These are phyloP conservation scores for Prillingera fragicola DNA, from an alignment of 1,284 basidiomycete genomes.

Conservation along the genomic window DNA sequence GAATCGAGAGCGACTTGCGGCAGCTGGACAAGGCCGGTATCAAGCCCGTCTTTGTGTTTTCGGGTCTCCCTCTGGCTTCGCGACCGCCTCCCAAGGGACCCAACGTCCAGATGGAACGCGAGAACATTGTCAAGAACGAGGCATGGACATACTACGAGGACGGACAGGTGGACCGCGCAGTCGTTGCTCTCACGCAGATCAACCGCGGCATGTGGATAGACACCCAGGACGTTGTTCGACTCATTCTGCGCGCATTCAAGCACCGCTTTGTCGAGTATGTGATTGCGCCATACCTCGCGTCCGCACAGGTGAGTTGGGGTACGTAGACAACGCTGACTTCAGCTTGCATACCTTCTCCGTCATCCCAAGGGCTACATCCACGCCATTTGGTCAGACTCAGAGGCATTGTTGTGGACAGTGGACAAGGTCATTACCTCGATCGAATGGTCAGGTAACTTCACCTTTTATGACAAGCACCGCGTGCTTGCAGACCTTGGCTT, in stretches of 20 bases:
- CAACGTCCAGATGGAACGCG: constrained; percentile 54
- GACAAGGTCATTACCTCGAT: constrained; percentile 87
- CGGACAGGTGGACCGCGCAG: constrained; percentile 79
- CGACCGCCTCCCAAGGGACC: constrained; percentile 59
- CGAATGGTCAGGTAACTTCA: constrained; percentile 70
- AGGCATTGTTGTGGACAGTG: constrained; percentile 82
- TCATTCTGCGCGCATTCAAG: constrained; percentile 86
- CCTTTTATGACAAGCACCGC: constrained; percentile 73
- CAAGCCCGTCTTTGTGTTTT: constrained; percentile 97
- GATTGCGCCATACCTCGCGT: constrained; percentile 88
- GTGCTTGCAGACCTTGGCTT: constrained; percentile 72
- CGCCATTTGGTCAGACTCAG: constrained; percentile 84
- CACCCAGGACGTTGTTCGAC: constrained; percentile 86
- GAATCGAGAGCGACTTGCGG: constrained; percentile 88
- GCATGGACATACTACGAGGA: constrained; percentile 88
- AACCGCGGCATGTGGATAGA: constrained; percentile 54
- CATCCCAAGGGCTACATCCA: constrained; percentile 93
- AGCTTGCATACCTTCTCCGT: constrained; percentile 90
- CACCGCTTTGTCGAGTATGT: constrained; percentile 95
- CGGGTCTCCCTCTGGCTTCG: constrained; percentile 60
- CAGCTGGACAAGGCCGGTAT: constrained; percentile 83
- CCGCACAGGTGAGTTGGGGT: constrained; percentile 68
- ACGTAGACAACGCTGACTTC: constrained; percentile 8
- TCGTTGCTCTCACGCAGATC: constrained; percentile 70
- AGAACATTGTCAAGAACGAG: constrained; percentile 51